These are phyloP conservation scores for Besnoitia besnoiti DNA, from an alignment of 169 alveolate species.

Conservation along the genomic window DNA sequence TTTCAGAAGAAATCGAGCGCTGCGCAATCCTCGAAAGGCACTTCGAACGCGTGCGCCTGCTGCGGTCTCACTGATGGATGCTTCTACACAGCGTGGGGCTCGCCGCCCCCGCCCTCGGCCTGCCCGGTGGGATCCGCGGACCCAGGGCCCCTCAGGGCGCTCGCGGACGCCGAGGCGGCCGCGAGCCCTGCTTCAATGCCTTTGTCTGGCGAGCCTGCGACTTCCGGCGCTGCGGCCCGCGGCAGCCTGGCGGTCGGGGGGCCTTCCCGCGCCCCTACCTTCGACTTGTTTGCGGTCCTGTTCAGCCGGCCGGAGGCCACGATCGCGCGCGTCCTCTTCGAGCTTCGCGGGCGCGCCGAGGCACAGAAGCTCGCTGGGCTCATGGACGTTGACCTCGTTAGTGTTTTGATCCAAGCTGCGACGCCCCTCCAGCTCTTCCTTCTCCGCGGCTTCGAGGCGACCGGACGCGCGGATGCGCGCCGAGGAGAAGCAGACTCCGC, in stretches of 20 bases:
- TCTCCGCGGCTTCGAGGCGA: neutral
- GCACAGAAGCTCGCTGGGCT: conserved; percentile 60
- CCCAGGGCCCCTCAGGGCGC: neutral
- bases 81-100: conserved; percentile 2
- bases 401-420: conserved; percentile 57
- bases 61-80: conserved; percentile 21
- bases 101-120: neutral
- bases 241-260: neutral
- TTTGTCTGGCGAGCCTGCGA: too few species aligned
- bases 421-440: conserved; percentile 45
- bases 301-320: conserved; percentile 41
- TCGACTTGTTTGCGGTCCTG: conserved; percentile 51
- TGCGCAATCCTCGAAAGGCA: neutral
- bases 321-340: conserved; percentile 53
- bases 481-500: too few species aligned
- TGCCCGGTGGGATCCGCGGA: neutral
- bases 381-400: conserved; percentile 62
- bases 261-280: too few species aligned
- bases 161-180: neutral
- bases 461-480: too few species aligned
- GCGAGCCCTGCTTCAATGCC: too few species aligned
- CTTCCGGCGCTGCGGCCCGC: neutral
- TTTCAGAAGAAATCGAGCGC: neutral
- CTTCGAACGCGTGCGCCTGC: conserved; percentile 6
- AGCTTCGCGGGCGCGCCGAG: conserved; percentile 42